Conservation (phyloP, 2,329 filamentous ascomycete species). For the Penicillium brevicompactum region DNA sequence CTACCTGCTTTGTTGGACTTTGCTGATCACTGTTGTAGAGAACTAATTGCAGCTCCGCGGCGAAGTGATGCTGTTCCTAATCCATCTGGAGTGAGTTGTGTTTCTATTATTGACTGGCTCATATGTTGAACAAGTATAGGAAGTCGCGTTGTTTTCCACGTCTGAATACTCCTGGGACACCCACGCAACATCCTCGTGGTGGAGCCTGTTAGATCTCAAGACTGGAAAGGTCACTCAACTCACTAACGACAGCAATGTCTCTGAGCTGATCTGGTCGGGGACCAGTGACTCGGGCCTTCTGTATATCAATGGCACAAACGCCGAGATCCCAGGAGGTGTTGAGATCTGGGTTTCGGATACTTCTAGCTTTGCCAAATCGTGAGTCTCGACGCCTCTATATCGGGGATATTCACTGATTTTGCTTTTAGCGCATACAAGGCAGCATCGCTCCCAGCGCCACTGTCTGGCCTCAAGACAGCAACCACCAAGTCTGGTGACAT, state of each 20-base stretch:
- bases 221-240: conserved; percentile 67
- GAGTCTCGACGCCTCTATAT: conserved; percentile 4
- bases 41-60: conserved; percentile 41
- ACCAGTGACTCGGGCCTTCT: conserved; percentile 63
- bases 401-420: not conserved
- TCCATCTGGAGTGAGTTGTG: conserved; percentile 40
- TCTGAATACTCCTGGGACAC: conserved; percentile 79
- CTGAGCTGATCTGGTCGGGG: conserved; percentile 76
- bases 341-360: conserved; percentile 43
- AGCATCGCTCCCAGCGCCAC: conserved; percentile 39
- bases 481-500: conserved; percentile 46
- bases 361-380: conserved; percentile 36
- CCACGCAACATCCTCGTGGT: conserved; percentile 62
- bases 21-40: conserved; percentile 22
- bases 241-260: conserved; percentile 64
- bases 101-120: not conserved
- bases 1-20: not conserved
- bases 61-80: conserved; percentile 41
- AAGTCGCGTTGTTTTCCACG: conserved; percentile 55
- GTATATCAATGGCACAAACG: conserved; percentile 55
- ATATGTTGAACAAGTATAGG: conserved; percentile 22
- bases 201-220: conserved; percentile 72
- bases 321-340: conserved; percentile 41
- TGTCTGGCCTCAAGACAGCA: conserved; percentile 43
- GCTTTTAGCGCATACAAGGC: conserved; percentile 37